Conservation (phyloP, 257 asterid species). For the Rehmannia glutinosa region DNA sequence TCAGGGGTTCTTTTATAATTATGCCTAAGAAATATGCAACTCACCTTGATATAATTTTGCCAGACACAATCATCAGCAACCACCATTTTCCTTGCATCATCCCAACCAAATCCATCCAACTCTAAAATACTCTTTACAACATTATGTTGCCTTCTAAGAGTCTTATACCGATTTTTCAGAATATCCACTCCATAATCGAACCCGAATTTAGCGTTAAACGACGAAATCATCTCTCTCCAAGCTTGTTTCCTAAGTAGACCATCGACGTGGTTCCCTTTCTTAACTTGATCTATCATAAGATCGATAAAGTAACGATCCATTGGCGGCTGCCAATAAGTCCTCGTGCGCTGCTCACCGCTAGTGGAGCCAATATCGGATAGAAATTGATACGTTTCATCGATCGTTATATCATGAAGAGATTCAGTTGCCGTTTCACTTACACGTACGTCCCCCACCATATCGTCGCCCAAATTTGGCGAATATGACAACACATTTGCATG, state of each 20-base stretch:
- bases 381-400: slow-evolving; percentile 12
- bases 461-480: slow-evolving; percentile 8
- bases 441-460: not conserved
- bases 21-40: not conserved
- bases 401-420: slow-evolving; percentile 32
- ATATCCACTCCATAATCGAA: slow-evolving; percentile 24
- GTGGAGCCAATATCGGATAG: slow-evolving; percentile 11
- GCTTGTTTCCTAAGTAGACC: slow-evolving; percentile 34
- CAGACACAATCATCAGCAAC: slow-evolving; percentile 33
- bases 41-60: slow-evolving; percentile 38
- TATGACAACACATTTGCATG: not conserved
- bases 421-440: slow-evolving; percentile 14
- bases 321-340: slow-evolving; percentile 41
- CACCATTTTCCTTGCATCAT: slow-evolving; percentile 33
- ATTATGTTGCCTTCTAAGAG: slow-evolving; percentile 31
- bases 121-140: slow-evolving; percentile 26
- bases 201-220: slow-evolving; percentile 28
- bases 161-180: slow-evolving; percentile 31
- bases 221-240: slow-evolving; percentile 31
- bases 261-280: slow-evolving; percentile 32
- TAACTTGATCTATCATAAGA: slow-evolving; percentile 31
- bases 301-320: slow-evolving; percentile 35
- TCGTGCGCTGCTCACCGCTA: slow-evolving; percentile 19
- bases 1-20: too few species aligned
- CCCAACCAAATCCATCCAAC: slow-evolving; percentile 45